Base-by-base conservation (phyloP, 768 basidiomycete species). In the Lentinula aciculospora region DNA sequence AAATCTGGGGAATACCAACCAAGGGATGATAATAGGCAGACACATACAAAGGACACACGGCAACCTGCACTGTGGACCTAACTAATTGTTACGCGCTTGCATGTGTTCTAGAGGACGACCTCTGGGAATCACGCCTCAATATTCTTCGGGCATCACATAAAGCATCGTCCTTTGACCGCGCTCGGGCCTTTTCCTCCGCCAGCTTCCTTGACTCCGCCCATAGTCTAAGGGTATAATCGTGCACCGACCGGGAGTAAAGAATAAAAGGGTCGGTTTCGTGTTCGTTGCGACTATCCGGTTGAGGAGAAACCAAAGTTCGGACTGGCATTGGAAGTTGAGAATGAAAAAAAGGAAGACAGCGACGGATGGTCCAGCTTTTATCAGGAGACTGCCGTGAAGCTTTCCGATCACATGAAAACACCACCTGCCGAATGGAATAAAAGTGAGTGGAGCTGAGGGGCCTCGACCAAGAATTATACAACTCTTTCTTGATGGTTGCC, bases 191-290 rank as follows among this genome's bases (percentile, higher is more conserved):
- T 65, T 85, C 81, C 65, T 86, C 85, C 37, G 79, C 80, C 57
- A 75, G 66, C 63, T 79, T 78, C 64, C 84, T 75, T 4, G 85
- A 84, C 65, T 88, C 83, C 51, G 81, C 80, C 85, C 86, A 88
- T 50, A 86, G 76, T 40, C 67, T 75, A 51, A 87, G 76, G 28
- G 87, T 88, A 60, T 86, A 88, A 57, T 85, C 76, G 66, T 87
- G 83, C 32, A 89, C 71, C 44, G 84, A 76, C 63, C 80, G 83
- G 17, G 87, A 81, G 64, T 89, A 89, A 34, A 74, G 74, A 47
- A 74, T 65, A 63, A 86, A 70, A 7, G 79, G 76, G 61, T 77
- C 74, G 57, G 63, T 66, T 61, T 77, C 73, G 60, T 62, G 65
- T 60, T 68, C 66, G 61, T 58, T 58, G 28, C 34, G 19, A 53